Base-by-base conservation (phyloP, 2,329 filamentous ascomycete species). In the Monilinia aucupariae region DNA sequence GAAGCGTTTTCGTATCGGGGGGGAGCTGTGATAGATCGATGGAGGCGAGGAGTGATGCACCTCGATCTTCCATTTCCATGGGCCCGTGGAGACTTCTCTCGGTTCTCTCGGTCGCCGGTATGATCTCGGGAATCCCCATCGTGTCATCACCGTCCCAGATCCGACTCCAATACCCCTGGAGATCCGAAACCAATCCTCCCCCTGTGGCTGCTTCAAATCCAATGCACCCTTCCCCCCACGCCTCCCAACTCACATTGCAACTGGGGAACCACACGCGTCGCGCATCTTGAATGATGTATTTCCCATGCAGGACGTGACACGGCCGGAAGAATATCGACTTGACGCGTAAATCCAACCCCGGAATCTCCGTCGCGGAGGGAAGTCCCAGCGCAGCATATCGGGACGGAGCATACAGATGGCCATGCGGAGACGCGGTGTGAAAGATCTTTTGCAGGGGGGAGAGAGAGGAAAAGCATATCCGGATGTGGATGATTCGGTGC, bases 261-360 rank as follows among this genome's bases (percentile, higher is more conserved):
- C 88, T 91, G 0, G 90, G 90, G 12, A 94, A 74, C 69, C 88
- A 87, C 0, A 88, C 88, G 2, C 76, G 79, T 39, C 78, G 74
- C 0, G 87, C 81, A 72, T 96, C 91, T 1, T 93, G 75, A 17
- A 94, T 80, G 45, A 93, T 80, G 68, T 90, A 93, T 71, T 96
- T 96, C 0, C 90, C 88, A 72, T 96, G 91, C 85, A 94, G 89
- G n/a, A 96, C 87, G 70, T 89, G 91, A 64, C 94, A 86, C 0
- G 91, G 91, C 2, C 86, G 78, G 66, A 93, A 85, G 74, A 96
- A 96, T 9, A 93, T 78, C 66, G 86, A 91, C 77, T 91, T 92
- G 62, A 92, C 83, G 0, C 81, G 78, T 41, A 96, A 71, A 59
- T 92, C 82, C 22, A 96, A 81, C 3, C 84, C 84, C 0, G 76